Base-by-base conservation (phyloP, 192 early-diverging fungal genomes). In the Umbelopsis sp. region DNA sequence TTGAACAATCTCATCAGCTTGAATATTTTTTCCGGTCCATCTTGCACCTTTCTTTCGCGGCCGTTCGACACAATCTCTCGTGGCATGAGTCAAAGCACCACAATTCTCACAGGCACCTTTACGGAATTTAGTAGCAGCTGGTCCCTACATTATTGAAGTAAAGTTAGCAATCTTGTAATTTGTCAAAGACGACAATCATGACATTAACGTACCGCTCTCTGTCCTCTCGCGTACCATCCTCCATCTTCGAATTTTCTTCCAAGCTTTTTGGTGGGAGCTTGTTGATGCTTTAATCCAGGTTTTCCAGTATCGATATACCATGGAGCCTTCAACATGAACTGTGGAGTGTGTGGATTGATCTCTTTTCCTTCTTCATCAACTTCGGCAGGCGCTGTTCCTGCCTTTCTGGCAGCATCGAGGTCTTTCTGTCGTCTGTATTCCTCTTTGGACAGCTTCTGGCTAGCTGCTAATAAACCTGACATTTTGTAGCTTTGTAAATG, bases 261-360 rank as follows among this genome's bases (percentile, higher is more conserved):
- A 38, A 70, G 34, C 51, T 65, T 69, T n/a, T 74, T 83, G 20
- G 67, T 70, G 36, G 77, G 80, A 47, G 83, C 78, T 34, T 89
- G 88, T 77, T 98, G 96, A 83, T 98, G 96, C 71, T 94, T 94
- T 62, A 98, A 87, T 2, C 95, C 93, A 0, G 91, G 80, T 74
- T 92, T 81, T 16, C 93, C 94, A 16, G 90, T 89, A 74, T 92
- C 90, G 50, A 94, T 81, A 76, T 94, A 94, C 93, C 96, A 99
- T 74, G 97, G 97, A 52, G 96, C 96, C 47, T 97, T 89, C 12
- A 93, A 90, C 82, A 98, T 98, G 80, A 93, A 98, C 68, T 97
- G 89, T 6, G 98, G 98, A 53, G 98, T 98, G 77, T 99, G 97
- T 21, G 98, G 98, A 77, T 99, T 99, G 85, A 99, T 98, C 73